A percentile compares a stretch with the other conserved stretches of the same genome.
These are phyloP conservation scores for Chimonanthus salicifolius DNA, from an alignment of 164 flowering plant genomes.

Conservation along the genomic window DNA sequence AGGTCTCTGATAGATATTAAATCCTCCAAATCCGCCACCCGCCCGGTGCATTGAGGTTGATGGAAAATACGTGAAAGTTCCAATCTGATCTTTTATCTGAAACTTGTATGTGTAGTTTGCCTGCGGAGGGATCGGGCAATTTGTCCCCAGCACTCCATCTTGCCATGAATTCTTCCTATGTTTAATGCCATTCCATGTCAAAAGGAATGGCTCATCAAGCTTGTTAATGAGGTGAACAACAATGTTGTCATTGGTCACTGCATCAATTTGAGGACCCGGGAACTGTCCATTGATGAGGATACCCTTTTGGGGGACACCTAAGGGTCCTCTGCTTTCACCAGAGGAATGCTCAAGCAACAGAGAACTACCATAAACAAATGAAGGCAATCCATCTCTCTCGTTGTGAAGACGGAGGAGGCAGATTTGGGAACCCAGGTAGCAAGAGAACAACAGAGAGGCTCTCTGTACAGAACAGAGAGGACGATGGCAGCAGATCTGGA, in stretches of 20 bases:
- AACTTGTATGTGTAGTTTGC: slow-evolving; percentile 64
- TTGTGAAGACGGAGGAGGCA: background rate
- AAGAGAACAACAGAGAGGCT: too few relatives aligned
- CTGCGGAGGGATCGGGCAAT: slow-evolving; percentile 84
- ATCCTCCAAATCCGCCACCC: slow-evolving; percentile 70
- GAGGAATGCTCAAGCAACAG: slow-evolving; percentile 29
- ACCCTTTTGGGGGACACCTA: slow-evolving; percentile 86
- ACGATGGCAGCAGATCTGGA: too few relatives aligned
- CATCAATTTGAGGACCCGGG: slow-evolving; percentile 85
- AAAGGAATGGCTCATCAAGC: slow-evolving; percentile 79
- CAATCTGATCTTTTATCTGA: slow-evolving; percentile 86
- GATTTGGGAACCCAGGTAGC: too few relatives aligned
- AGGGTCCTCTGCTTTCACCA: slow-evolving; percentile 64
- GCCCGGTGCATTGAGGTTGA: slow-evolving; percentile 68
- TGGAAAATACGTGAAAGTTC: slow-evolving; percentile 65
- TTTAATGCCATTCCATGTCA: slow-evolving; percentile 93
- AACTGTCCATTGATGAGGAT: slow-evolving; percentile 97
- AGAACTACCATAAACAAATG: slow-evolving; percentile 13
- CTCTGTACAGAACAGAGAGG: too few relatives aligned
- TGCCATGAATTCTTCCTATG: slow-evolving; percentile 94
- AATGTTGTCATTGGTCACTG: slow-evolving; percentile 86
- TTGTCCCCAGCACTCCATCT: slow-evolving; percentile 90
- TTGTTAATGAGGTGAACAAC: slow-evolving; percentile 74
- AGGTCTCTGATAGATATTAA: slow-evolving; percentile 50
- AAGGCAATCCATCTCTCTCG: slow-evolving; percentile 1